Percentiles rank a stretch among this genome's conserved stretches.
Conservation (phyloP, 176 grass and related monocot genomes). For the Ananas comosus region DNA sequence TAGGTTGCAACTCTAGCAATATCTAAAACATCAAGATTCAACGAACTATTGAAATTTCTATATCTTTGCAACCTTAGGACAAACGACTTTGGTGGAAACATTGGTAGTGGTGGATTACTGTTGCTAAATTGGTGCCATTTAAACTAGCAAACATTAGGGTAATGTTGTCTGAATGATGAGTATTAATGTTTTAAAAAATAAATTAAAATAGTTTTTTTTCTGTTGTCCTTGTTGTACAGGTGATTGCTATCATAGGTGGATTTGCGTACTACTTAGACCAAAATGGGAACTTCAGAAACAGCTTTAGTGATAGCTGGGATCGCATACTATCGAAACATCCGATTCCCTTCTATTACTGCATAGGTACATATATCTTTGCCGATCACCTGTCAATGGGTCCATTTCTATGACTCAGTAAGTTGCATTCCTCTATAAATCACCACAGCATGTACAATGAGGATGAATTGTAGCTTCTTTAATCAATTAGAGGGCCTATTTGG, state of each 20-base stretch:
- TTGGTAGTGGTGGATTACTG: not conserved
- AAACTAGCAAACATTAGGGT: not conserved
- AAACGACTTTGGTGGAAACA: not conserved
- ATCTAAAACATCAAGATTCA: not conserved
- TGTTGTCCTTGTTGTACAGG: conserved; percentile 33
- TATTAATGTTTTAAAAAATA: not conserved
- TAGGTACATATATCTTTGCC: conserved; percentile 40
- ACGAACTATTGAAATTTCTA: not conserved
- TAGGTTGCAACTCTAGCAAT: not conserved
- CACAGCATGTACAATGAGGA: too few species aligned
- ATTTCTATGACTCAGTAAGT: too few species aligned
- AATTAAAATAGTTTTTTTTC: not conserved
- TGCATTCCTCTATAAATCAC: too few species aligned
- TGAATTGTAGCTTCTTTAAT: too few species aligned
- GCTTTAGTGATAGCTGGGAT: conserved; percentile 89
- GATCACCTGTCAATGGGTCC: not conserved
- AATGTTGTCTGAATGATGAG: not conserved
- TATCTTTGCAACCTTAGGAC: not conserved
- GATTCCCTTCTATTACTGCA: conserved; percentile 93
- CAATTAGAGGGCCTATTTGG: too few species aligned
- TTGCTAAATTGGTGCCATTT: not conserved
- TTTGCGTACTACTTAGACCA: conserved; percentile 74
- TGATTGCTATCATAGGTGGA: conserved; percentile 69
- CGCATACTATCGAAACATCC: conserved; percentile 92
- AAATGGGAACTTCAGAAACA: conserved; percentile 86